Evolutionary conservation across 169 alveolate genomes (phyloP).

Genomic region (Cyclospora cayetanensis): DNA sequence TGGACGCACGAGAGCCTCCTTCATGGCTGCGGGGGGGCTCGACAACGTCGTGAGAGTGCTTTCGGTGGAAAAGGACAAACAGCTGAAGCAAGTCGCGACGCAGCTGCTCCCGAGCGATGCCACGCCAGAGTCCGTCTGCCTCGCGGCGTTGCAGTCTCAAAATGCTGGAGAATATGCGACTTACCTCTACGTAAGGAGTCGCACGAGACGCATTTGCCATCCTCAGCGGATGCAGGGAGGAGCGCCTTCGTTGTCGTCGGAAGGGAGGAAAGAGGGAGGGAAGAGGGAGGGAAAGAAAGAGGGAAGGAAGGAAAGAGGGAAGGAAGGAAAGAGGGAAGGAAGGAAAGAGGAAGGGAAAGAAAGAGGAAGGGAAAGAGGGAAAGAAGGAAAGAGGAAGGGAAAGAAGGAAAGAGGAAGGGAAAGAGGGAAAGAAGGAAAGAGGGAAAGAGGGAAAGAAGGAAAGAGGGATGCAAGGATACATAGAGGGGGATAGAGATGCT

Average conservation of each 20-base stretch:
- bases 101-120: conserved; percentile 92
- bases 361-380: too few relatives aligned
- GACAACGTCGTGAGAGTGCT: conserved; percentile 95
- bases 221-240: conserved; percentile 23
- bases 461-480: too few relatives aligned
- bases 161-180: not conserved
- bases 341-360: too few relatives aligned
- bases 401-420: too few relatives aligned
- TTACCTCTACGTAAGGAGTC: not conserved
- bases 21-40: conserved; percentile 94
- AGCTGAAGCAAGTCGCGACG: conserved; percentile 89
- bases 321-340: conserved; percentile 5
- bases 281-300: not conserved
- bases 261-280: conserved; percentile 46
- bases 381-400: too few relatives aligned
- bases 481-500: too few relatives aligned
- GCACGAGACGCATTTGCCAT: not conserved
- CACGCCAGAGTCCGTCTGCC: conserved; percentile 87
- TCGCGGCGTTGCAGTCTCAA: conserved; percentile 69
- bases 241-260: not conserved
- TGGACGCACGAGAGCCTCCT: conserved; percentile 92
- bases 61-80: conserved; percentile 93
- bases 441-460: too few relatives aligned
- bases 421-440: too few relatives aligned
- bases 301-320: not conserved